phyloP scores from a whole-genome alignment of 257 asterid species.

The Scutellaria galericulata region DNA sequence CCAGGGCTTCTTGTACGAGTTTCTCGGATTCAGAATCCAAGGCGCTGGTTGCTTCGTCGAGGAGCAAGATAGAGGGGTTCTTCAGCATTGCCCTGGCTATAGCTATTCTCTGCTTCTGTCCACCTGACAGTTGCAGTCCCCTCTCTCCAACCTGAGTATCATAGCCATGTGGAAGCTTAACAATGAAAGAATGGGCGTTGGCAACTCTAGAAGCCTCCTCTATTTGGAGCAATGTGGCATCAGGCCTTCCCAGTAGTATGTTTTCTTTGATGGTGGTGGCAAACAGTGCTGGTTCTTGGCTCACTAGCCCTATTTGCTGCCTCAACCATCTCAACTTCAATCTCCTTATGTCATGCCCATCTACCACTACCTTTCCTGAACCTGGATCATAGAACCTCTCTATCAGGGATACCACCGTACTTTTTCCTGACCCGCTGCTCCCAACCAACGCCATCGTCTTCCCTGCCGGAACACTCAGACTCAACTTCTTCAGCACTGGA shows the following conservation, averaged over 20 bases:
- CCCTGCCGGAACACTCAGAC: constrained; percentile 75
- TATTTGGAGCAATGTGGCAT: constrained; percentile 60
- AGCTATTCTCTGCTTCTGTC: constrained; percentile 92
- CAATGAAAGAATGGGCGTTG: constrained; percentile 78
- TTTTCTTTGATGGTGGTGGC: constrained; percentile 88
- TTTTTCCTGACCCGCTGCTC: constrained; percentile 93
- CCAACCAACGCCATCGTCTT: constrained; percentile 90
- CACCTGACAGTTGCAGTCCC: constrained; percentile 89
- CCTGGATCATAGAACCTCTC: constrained; percentile 93
- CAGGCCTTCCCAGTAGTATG: constrained; percentile 76
- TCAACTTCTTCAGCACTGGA: constrained; percentile 60
- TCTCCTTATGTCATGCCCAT: constrained; percentile 76
- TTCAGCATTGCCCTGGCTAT: constrained; percentile 93
- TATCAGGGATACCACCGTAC: constrained; percentile 89
- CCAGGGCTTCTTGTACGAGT: constrained; percentile 91
- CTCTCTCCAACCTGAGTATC: constrained; percentile 91
- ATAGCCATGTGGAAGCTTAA: constrained; percentile 81
- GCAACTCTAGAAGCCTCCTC: constrained; percentile 93
- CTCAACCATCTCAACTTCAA: constrained; percentile 78
- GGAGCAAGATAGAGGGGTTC: constrained; percentile 73
- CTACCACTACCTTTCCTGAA: constrained; percentile 77
- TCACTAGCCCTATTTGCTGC: constrained; percentile 86
- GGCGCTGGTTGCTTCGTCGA: constrained; percentile 94
- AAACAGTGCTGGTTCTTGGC: constrained; percentile 92
- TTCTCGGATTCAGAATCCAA: constrained; percentile 88